phyloP scores from a whole-genome alignment of 345 rosid genomes.

The Ricinus communis region DNA sequence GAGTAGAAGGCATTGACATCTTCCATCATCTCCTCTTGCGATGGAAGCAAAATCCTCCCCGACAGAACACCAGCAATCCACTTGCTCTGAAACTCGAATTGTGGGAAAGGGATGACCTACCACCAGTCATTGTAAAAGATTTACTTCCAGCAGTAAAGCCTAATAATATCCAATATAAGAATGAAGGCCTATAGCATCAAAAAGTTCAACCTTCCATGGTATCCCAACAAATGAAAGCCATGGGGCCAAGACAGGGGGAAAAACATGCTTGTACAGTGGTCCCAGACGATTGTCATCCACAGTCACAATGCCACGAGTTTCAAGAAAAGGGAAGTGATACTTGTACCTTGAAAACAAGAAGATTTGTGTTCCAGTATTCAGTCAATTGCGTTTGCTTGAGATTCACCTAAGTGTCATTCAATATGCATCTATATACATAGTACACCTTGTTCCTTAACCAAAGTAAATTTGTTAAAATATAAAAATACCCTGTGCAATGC shows the following conservation, averaged over 20 bases:
- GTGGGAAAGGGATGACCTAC: background rate
- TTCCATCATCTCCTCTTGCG: conserved; percentile 20
- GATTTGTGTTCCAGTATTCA: conserved; percentile 48
- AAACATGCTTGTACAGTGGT: conserved; percentile 29
- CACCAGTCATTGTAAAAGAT: background rate
- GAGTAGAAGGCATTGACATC: conserved; percentile 15
- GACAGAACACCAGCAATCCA: conserved; percentile 33
- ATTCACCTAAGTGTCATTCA: no score
- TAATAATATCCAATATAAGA: no score
- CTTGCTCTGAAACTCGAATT: conserved; percentile 29
- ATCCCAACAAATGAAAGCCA: conserved; percentile 26
- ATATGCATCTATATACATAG: no score
- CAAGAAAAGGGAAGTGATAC: conserved; percentile 21
- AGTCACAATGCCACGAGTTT: conserved; percentile 20
- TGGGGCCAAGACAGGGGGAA: conserved; percentile 27
- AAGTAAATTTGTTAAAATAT: no score
- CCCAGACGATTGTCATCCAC: conserved; percentile 28
- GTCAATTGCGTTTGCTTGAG: background rate
- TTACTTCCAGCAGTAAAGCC: no score
- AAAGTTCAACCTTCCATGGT: conserved; percentile 8
- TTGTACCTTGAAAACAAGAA: conserved; percentile 13
- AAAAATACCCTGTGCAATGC: conserved; percentile 77
- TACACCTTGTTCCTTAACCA: no score
- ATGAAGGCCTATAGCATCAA: background rate
- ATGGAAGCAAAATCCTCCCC: conserved; percentile 19